Conservation (phyloP, 495 filamentous ascomycete genomes). For the Massariosphaeria phaeospora region DNA sequence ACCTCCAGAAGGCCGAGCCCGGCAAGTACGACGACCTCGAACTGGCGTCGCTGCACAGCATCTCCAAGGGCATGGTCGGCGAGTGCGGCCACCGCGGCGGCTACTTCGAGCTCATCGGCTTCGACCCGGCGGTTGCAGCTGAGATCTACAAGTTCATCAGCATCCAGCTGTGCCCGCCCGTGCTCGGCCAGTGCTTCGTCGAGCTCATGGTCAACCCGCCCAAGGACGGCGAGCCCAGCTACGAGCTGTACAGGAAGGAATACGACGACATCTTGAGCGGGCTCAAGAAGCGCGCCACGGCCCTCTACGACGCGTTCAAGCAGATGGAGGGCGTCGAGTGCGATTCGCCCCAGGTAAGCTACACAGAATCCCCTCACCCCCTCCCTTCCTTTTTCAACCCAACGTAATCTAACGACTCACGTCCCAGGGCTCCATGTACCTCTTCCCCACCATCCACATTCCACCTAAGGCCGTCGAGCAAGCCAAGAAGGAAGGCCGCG, state of each 20-base stretch:
- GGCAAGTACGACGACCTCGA: slow-evolving; percentile 79
- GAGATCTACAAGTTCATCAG: slow-evolving; percentile 98
- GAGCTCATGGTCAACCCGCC: slow-evolving; percentile 98
- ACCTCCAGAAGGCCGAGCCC: slow-evolving; percentile 68
- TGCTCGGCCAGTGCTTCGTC: slow-evolving; percentile 91
- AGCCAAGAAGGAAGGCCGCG: slow-evolving; percentile 66
- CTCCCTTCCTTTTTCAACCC: background rate
- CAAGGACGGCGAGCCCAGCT: slow-evolving; percentile 69
- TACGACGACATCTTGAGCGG: slow-evolving; percentile 73
- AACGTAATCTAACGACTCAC: no score
- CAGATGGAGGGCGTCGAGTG: slow-evolving; percentile 94
- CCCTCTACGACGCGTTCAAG: slow-evolving; percentile 83
- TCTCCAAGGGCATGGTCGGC: slow-evolving; percentile 94
- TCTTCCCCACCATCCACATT: slow-evolving; percentile 88
- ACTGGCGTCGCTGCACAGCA: slow-evolving; percentile 58
- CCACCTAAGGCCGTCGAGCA: slow-evolving; percentile 67
- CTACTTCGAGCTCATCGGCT: slow-evolving; percentile 91
- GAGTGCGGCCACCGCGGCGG: slow-evolving; percentile 97
- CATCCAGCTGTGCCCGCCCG: slow-evolving; percentile 91
- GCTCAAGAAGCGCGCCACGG: slow-evolving; percentile 70
- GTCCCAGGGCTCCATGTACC: slow-evolving; percentile 98
- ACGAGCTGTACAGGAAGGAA: slow-evolving; percentile 75
- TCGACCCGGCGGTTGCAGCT: slow-evolving; percentile 76
- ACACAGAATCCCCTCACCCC: background rate
- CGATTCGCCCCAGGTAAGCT: slow-evolving; percentile 55